phyloP scores from a whole-genome alignment of 1,139 yeast genomes.

The Geotrichum cucujoidarum region DNA sequence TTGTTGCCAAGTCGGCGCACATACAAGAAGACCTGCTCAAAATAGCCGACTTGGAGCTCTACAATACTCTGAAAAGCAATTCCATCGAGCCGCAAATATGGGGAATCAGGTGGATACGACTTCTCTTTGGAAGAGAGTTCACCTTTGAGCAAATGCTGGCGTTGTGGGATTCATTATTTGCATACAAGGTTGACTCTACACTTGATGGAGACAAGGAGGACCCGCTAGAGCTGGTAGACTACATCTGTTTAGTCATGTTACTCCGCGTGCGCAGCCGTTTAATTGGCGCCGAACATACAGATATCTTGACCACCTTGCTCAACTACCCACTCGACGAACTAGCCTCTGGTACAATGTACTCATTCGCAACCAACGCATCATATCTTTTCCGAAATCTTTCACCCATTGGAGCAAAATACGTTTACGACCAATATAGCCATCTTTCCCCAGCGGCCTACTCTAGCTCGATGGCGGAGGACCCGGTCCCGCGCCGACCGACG shows the following conservation, averaged over 20 bases:
- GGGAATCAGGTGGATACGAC: conserved; percentile 53
- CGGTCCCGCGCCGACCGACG: neutral
- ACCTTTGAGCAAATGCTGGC: conserved; percentile 30
- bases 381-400: conserved; percentile 29
- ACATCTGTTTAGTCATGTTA: conserved; percentile 35
- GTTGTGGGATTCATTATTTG: conserved; percentile 40
- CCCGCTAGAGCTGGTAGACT: conserved; percentile 34
- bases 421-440: conserved; percentile 26
- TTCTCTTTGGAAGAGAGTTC: conserved; percentile 50
- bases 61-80: conserved; percentile 38
- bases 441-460: neutral
- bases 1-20: conserved; percentile 30
- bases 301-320: conserved; percentile 32
- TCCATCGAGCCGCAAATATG: conserved; percentile 56
- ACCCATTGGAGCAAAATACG: conserved; percentile 30
- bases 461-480: too few species aligned
- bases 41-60: conserved; percentile 38
- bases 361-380: conserved; percentile 32
- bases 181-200: conserved; percentile 25
- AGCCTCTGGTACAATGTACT: conserved; percentile 23
- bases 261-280: conserved; percentile 31
- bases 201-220: conserved; percentile 20
- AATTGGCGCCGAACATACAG: conserved; percentile 30
- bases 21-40: conserved; percentile 38
- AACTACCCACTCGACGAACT: conserved; percentile 31